These are phyloP conservation scores for Albizia julibrissin DNA, from an alignment of 306 rosid genomes.

Conservation along the genomic window DNA sequence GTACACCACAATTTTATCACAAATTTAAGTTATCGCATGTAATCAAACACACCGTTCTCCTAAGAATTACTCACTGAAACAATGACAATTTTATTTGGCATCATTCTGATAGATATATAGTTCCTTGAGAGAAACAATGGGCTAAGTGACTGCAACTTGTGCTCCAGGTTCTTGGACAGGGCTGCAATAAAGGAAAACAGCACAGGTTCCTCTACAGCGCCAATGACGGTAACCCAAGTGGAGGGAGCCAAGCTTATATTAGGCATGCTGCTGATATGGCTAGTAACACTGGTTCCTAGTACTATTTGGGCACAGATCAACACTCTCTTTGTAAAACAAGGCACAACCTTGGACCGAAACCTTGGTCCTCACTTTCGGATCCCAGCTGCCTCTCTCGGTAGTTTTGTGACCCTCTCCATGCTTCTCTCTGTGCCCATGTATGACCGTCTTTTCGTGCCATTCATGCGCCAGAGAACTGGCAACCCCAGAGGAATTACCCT, in stretches of 20 bases:
- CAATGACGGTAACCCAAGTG: slow-evolving; percentile 81
- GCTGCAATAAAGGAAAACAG: slow-evolving; percentile 42
- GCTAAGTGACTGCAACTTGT: slow-evolving; percentile 8
- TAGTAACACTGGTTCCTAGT: slow-evolving; percentile 77
- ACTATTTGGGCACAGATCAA: slow-evolving; percentile 74
- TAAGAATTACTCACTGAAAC: neutral
- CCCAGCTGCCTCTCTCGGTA: slow-evolving; percentile 79
- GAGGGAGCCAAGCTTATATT: slow-evolving; percentile 82
- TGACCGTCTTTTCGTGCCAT: slow-evolving; percentile 71
- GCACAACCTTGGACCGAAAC: slow-evolving; percentile 75
- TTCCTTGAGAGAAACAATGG: neutral
- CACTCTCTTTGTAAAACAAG: slow-evolving; percentile 90
- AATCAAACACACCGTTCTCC: neutral
- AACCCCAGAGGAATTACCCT: slow-evolving; percentile 87
- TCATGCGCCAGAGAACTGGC: slow-evolving; percentile 59
- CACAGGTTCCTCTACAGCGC: slow-evolving; percentile 31
- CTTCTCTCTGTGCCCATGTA: slow-evolving; percentile 73
- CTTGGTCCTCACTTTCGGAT: slow-evolving; percentile 61
- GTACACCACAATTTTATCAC: neutral
- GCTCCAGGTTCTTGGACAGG: slow-evolving; percentile 54
- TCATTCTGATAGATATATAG: neutral
- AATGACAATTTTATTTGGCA: neutral
- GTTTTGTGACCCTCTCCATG: slow-evolving; percentile 79
- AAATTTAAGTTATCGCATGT: slow-evolving; percentile 13
- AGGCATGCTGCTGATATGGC: slow-evolving; percentile 66